Conservation (phyloP, 306 rosid species). For the Vigna angularis region DNA sequence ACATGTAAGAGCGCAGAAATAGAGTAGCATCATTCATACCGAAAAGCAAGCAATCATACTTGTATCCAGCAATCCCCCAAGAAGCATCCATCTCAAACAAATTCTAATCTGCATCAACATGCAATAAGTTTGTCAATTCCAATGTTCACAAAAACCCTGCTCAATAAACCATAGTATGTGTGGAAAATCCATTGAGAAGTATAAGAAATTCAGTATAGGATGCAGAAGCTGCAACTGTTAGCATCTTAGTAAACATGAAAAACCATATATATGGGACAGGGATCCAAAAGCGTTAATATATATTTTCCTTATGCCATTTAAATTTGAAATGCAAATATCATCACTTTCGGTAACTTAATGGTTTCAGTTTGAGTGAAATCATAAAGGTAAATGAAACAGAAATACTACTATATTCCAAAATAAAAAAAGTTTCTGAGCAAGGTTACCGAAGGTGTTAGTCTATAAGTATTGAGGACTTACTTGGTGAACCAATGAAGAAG, state of each 20-base stretch:
- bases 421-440: slow-evolving; percentile 21
- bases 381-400: slow-evolving; percentile 18
- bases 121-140: neutral
- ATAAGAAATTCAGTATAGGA: too few species aligned
- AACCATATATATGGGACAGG: too few species aligned
- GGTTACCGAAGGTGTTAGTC: neutral
- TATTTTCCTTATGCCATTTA: neutral
- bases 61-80: slow-evolving; percentile 48
- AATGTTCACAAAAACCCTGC: neutral
- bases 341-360: too few species aligned
- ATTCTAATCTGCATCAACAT: slow-evolving; percentile 43
- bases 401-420: neutral
- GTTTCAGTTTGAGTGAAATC: neutral
- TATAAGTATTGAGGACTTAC: slow-evolving; percentile 3
- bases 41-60: slow-evolving; percentile 77
- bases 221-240: too few species aligned
- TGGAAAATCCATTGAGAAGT: too few species aligned
- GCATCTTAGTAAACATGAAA: too few species aligned
- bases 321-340: slow-evolving; percentile 4
- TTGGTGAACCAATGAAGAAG: slow-evolving; percentile 23
- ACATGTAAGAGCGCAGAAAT: neutral
- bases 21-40: slow-evolving; percentile 59
- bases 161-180: neutral
- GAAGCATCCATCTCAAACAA: slow-evolving; percentile 57
- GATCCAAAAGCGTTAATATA: neutral